Base-by-base conservation (phyloP, 1,284 basidiomycete genomes). In the Neolentinus lepideus region DNA sequence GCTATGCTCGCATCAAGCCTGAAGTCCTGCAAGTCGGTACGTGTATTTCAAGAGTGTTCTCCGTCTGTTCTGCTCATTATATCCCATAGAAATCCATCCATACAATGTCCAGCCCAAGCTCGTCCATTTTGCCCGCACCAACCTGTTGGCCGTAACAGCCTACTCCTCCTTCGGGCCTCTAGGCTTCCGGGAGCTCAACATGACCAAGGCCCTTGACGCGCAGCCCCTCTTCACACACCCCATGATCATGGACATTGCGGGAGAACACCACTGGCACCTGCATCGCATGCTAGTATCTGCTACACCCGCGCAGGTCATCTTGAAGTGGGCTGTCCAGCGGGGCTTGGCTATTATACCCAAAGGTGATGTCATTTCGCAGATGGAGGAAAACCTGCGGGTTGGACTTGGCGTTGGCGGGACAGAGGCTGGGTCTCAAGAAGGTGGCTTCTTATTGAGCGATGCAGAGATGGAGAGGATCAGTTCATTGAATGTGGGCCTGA, bases 71-170 rank as follows among this genome's bases (percentile, higher is more conserved):
- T 1, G 26, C 48, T n/a, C n/a, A n/a, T n/a, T n/a, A n/a, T n/a
- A n/a, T n/a, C n/a, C n/a, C n/a, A n/a, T n/a, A 66, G 63, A 66
- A 51, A 60, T 63, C 55, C 64, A 66, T 50, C 64, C 64, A 2
- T 66, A 66, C 57, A 63, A 62, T 26, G 58, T 57, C 2, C 64
- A 66, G 54, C 33, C 22, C 21, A 58, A 59, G 25, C 58, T 61
- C 10, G 61, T 64, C 11, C 54, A 59, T 52, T 62, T 58, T 50
- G 64, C 64, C 4, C 62, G 60, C 12, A 54, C 57, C 2, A 60
- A 62, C 33, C 59, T 58, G 26, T 36, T 66, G 33, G 60, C 57
- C 8, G 64, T 66, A 3, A 66, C 63, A 35, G 64, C 61, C 3
- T 66, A 66, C 59, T 61, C 60, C 8, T 66, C 64, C 6, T 66